Evolutionary conservation across 2,329 filamentous ascomycete species (phyloP).

Genomic region (Zymoseptoria crescenta): DNA sequence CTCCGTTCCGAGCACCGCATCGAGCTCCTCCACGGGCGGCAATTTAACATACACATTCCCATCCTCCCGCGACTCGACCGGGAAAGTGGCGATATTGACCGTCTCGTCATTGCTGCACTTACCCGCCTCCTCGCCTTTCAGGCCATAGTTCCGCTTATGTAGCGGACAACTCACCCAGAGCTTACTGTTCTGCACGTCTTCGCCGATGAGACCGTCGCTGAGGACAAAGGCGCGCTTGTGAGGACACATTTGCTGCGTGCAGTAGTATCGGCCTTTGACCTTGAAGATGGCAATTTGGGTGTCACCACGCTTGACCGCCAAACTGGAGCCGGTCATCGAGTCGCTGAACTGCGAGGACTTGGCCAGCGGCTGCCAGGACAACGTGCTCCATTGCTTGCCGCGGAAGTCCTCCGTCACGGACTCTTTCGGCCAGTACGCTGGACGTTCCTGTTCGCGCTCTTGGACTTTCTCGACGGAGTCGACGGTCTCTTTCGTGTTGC

Average conservation of each 20-base stretch:
- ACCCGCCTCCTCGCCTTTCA: slow-evolving; percentile 58
- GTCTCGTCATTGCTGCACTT: slow-evolving; percentile 65
- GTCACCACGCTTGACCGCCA: slow-evolving; percentile 75
- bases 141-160: slow-evolving; percentile 84
- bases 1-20: slow-evolving; percentile 66
- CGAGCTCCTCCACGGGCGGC: slow-evolving; percentile 72
- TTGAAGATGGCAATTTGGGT: slow-evolving; percentile 86
- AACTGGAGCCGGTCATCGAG: slow-evolving; percentile 62
- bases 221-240: slow-evolving; percentile 88
- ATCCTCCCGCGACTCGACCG: slow-evolving; percentile 64
- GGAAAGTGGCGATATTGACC: slow-evolving; percentile 76
- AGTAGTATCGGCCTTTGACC: slow-evolving; percentile 70
- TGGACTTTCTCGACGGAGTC: slow-evolving; percentile 59
- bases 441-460: slow-evolving; percentile 66
- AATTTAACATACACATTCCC: slow-evolving; percentile 73
- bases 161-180: slow-evolving; percentile 84
- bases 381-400: slow-evolving; percentile 55
- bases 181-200: slow-evolving; percentile 50
- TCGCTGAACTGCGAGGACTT: slow-evolving; percentile 61
- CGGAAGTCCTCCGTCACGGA: slow-evolving; percentile 64
- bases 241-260: slow-evolving; percentile 89
- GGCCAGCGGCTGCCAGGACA: slow-evolving; percentile 75
- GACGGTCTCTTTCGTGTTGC: slow-evolving; percentile 66
- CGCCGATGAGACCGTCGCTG: slow-evolving; percentile 74
- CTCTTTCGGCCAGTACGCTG: slow-evolving; percentile 69